These are phyloP conservation scores for Periconia digitata DNA, from an alignment of 2,329 filamentous ascomycete genomes.

Conservation along the genomic window DNA sequence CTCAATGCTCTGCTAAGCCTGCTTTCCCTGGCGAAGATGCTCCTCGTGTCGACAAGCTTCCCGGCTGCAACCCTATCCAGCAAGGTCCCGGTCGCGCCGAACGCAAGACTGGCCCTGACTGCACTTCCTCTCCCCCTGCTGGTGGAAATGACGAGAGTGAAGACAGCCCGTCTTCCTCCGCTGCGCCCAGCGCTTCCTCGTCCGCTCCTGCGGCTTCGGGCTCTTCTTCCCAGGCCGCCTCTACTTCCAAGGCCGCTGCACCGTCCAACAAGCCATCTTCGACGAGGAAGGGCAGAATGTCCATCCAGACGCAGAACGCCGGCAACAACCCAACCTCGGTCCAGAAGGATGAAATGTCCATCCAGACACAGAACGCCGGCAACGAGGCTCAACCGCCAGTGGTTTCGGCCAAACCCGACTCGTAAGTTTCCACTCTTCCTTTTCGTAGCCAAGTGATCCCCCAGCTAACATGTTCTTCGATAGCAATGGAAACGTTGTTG, in stretches of 20 bases:
- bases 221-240: slow-evolving; percentile 7
- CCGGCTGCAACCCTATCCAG: slow-evolving; percentile 44
- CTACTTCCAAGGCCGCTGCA: slow-evolving; percentile 9
- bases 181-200: slow-evolving; percentile 7
- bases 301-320: not conserved
- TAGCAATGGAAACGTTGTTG: no score
- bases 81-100: slow-evolving; percentile 36
- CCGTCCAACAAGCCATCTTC: slow-evolving; percentile 1
- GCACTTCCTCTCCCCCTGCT: slow-evolving; percentile 19
- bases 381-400: no score
- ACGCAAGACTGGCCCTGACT: slow-evolving; percentile 26
- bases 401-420: no score
- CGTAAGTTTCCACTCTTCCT: no score
- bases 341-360: no score
- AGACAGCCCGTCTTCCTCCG: slow-evolving; percentile 3
- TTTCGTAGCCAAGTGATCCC: no score
- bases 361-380: no score
- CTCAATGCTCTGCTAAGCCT: slow-evolving; percentile 26
- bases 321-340: no score
- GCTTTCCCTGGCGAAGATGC: slow-evolving; percentile 17
- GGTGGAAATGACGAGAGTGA: slow-evolving; percentile 4
- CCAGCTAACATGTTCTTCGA: no score
- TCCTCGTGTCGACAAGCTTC: slow-evolving; percentile 31
- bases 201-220: slow-evolving; percentile 5
- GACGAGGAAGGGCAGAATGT: not conserved